Evolutionary conservation across 2,329 filamentous ascomycete genomes (phyloP).

Genomic region (Elsinoe batatas): DNA sequence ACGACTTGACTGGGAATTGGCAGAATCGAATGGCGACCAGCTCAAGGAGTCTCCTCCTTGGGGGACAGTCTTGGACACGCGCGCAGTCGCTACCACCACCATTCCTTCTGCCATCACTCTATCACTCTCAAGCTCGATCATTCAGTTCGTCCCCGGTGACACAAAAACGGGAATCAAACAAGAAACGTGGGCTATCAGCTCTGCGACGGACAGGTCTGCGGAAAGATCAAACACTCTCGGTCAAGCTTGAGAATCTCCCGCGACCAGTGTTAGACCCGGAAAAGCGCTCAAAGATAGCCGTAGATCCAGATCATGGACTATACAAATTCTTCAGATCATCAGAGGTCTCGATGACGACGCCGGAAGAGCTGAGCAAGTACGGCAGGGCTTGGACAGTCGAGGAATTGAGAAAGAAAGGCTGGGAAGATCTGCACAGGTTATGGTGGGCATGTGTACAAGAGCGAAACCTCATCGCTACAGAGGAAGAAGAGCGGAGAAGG

Average conservation of each 20-base stretch:
- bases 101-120: conserved; percentile 28
- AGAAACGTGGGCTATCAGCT: conserved; percentile 68
- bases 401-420: conserved; percentile 81
- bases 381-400: conserved; percentile 76
- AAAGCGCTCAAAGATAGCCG: conserved; percentile 46
- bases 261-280: conserved; percentile 54
- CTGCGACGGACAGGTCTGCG: conserved; percentile 60
- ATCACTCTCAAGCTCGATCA: conserved; percentile 24
- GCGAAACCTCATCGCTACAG: conserved; percentile 78
- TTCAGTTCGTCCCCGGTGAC: conserved; percentile 22
- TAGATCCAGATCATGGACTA: conserved; percentile 70
- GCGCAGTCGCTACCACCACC: conserved; percentile 24
- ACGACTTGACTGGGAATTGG: background rate
- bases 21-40: background rate
- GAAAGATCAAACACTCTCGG: conserved; percentile 61
- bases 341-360: conserved; percentile 58
- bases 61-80: background rate
- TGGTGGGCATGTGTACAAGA: conserved; percentile 96
- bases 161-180: conserved; percentile 56
- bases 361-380: conserved; percentile 59
- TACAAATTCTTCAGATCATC: conserved; percentile 81
- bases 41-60: background rate
- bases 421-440: conserved; percentile 82
- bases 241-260: conserved; percentile 63
- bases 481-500: conserved; percentile 56